Evolutionary conservation across 768 basidiomycete genomes (phyloP).

Genomic region (Termitomyces eurrhizus): DNA sequence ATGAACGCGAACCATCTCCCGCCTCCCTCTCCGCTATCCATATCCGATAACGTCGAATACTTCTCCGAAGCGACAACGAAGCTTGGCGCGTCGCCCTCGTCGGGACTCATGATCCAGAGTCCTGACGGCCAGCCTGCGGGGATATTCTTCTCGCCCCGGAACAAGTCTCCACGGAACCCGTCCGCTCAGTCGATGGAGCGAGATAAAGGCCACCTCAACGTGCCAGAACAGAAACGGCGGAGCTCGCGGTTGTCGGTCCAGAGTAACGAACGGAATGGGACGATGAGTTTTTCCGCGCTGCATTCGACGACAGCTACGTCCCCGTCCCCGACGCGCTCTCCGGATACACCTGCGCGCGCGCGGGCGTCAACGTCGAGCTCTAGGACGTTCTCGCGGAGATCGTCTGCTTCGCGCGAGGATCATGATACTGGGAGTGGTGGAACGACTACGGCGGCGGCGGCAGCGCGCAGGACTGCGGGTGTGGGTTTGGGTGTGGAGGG

Average conservation of each 20-base stretch:
- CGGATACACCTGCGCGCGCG: background rate
- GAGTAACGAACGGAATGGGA: constrained; percentile 11
- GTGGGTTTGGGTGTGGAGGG: background rate
- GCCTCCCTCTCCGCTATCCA: constrained; percentile 32
- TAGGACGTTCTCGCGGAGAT: constrained; percentile 7
- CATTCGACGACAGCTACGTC: constrained; percentile 21
- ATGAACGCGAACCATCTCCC: constrained; percentile 28
- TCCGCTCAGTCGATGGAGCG: constrained; percentile 43
- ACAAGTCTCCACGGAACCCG: constrained; percentile 31
- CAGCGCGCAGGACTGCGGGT: background rate
- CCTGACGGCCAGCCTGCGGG: constrained; percentile 94
- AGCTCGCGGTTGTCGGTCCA: constrained; percentile 22
- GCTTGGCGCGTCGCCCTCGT: constrained; percentile 72
- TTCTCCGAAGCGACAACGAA: constrained; percentile 67
- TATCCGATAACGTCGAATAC: constrained; percentile 73
- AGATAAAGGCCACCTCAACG: constrained; percentile 29
- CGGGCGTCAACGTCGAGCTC: background rate
- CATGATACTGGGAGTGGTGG: background rate
- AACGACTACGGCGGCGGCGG: background rate
- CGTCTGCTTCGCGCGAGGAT: constrained; percentile 5
- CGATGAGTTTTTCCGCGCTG: constrained; percentile 30
- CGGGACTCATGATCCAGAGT: constrained; percentile 86
- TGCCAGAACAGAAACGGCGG: constrained; percentile 22
- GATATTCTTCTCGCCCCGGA: constrained; percentile 88
- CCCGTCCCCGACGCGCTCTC: constrained; percentile 12